Conservation (phyloP, 768 basidiomycete species). For the Pleurotus salmoneostramineus region DNA sequence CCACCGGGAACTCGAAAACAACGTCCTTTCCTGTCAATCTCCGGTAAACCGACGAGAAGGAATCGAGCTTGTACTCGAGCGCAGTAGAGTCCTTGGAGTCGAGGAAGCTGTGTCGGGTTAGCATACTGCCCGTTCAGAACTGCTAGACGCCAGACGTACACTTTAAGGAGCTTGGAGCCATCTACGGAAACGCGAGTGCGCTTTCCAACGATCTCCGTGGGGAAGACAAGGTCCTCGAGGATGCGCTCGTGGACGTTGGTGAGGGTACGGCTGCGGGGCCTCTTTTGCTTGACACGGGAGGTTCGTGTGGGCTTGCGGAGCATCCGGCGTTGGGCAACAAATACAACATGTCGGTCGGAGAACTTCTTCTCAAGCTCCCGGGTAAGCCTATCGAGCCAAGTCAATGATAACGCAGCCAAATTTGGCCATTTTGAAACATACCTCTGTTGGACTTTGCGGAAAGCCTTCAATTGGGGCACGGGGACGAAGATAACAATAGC, state of each 20-base stretch:
- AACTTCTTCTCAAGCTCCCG: conserved; percentile 99
- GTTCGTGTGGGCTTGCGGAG: conserved; percentile 94
- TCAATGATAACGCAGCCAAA: conserved; percentile 8
- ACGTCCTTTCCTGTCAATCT: conserved; percentile 96
- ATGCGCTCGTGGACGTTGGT: conserved; percentile 98
- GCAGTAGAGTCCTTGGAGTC: conserved; percentile 98
- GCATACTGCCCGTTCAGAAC: conserved; percentile 8
- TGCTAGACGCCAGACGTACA: conserved; percentile 57
- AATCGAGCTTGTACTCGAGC: conserved; percentile 99
- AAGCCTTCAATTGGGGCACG: conserved; percentile 95
- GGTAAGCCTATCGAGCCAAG: conserved; percentile 68
- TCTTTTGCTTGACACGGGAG: conserved; percentile 91
- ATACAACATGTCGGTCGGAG: conserved; percentile 98
- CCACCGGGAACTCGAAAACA: conserved; percentile 87
- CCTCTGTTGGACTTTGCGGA: conserved; percentile 98
- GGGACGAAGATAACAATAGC: conserved; percentile 99
- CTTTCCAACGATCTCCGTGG: conserved; percentile 99
- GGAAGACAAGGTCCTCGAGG: conserved; percentile 98
- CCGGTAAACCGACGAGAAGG: conserved; percentile 96
- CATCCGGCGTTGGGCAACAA: conserved; percentile 98
- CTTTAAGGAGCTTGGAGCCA: conserved; percentile 94
- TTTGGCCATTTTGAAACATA: conserved; percentile 30
- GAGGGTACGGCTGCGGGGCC: conserved; percentile 94
- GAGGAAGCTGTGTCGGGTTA: conserved; percentile 65
- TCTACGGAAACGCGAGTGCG: conserved; percentile 91